Percentiles rank a stretch among this genome's conserved stretches.
Evolutionary conservation across 352 stramenopile species (phyloP).

Genomic region (Phytopythium boreale): DNA sequence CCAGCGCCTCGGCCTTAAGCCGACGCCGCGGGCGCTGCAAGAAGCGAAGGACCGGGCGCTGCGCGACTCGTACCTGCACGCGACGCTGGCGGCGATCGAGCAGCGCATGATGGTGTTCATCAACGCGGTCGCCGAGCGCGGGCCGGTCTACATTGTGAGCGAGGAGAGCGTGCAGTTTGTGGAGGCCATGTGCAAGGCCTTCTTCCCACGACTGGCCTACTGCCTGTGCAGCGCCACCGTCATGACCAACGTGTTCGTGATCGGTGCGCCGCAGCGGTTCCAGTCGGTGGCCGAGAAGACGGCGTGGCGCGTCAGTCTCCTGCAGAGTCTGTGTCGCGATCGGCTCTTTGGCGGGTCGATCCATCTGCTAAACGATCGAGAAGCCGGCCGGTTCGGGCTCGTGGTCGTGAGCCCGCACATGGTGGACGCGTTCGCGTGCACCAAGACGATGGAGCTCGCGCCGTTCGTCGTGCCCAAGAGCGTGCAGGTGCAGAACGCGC

Average conservation of each 20-base stretch:
- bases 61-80: constrained; percentile 38
- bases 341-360: constrained; percentile 44
- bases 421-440: constrained; percentile 47
- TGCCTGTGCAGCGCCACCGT: constrained; percentile 44
- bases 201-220: constrained; percentile 63
- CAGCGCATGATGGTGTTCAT: constrained; percentile 53
- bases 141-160: constrained; percentile 64
- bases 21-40: constrained; percentile 33
- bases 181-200: constrained; percentile 52
- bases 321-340: constrained; percentile 59
- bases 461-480: constrained; percentile 61
- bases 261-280: constrained; percentile 53
- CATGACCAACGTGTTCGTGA: constrained; percentile 58
- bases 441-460: constrained; percentile 48
- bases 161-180: constrained; percentile 62
- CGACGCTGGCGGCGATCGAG: constrained; percentile 54
- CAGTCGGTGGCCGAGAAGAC: constrained; percentile 48
- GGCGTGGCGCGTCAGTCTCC: constrained; percentile 42
- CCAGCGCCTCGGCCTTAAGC: constrained; percentile 44
- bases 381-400: constrained; percentile 47
- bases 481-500: constrained; percentile 47
- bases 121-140: constrained; percentile 38
- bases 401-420: constrained; percentile 60
- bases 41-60: constrained; percentile 48
- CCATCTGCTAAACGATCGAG: constrained; percentile 36